These are phyloP conservation scores for Penicillium verrucosum DNA, from an alignment of 2,329 filamentous ascomycete genomes.

Conservation along the genomic window DNA sequence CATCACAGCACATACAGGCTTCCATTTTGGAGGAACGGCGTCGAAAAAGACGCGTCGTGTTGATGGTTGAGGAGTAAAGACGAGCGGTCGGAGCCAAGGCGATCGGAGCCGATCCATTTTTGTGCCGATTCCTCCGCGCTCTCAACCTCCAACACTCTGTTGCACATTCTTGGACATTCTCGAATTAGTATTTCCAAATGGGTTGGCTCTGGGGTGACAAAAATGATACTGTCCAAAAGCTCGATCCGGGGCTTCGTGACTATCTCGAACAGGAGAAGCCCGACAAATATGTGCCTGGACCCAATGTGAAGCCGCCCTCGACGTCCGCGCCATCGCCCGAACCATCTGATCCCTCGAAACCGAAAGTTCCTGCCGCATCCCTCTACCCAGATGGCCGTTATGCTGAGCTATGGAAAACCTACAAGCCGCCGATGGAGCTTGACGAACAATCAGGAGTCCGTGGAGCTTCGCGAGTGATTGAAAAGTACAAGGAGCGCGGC, in stretches of 20 bases:
- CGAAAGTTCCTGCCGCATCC: constrained; percentile 49
- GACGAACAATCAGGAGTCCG: constrained; percentile 71
- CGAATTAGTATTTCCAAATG: constrained; percentile 42
- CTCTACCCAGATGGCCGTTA: constrained; percentile 68
- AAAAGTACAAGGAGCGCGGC: constrained; percentile 79
- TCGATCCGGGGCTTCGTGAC: constrained; percentile 79
- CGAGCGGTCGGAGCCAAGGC: constrained; percentile 19
- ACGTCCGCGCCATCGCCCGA: constrained; percentile 19
- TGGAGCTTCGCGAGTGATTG: constrained; percentile 77
- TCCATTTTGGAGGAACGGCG: constrained; percentile 38
- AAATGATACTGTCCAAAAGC: constrained; percentile 66
- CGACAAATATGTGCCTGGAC: constrained; percentile 58
- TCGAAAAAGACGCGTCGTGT: constrained; percentile 35
- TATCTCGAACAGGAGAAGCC: constrained; percentile 82
- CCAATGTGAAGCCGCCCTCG: constrained; percentile 25
- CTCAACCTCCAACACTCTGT: neutral
- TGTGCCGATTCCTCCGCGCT: constrained; percentile 26
- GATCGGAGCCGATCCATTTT: constrained; percentile 26
- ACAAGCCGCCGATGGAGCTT: constrained; percentile 64
- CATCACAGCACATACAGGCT: constrained; percentile 32
- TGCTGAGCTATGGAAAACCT: constrained; percentile 90
- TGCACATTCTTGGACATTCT: neutral
- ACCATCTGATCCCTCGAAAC: constrained; percentile 29
- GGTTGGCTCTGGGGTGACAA: constrained; percentile 60
- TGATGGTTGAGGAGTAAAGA: constrained; percentile 21